A percentile compares a stretch with the other conserved stretches of the same genome.
Evolutionary conservation across 768 basidiomycete genomes (phyloP).

Genomic region (Auriscalpium vulgare): DNA sequence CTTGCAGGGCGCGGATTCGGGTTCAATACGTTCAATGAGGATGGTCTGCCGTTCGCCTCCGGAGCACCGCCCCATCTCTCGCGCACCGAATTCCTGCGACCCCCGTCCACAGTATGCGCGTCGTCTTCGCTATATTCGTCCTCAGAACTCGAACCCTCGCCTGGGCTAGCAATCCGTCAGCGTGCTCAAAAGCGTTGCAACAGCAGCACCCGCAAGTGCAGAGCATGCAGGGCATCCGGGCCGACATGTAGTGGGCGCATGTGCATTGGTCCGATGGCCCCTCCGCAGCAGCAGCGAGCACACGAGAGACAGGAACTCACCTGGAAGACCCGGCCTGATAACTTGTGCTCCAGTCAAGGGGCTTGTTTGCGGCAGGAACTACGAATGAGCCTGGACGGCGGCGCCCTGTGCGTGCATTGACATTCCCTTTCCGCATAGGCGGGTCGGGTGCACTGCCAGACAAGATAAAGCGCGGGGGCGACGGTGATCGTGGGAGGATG

Average conservation of each 20-base stretch:
- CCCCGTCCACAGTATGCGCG: constrained; percentile 5
- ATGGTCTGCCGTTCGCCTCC: background rate
- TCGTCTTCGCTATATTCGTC: constrained; percentile 50
- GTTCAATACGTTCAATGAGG: background rate
- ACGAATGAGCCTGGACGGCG: constrained; percentile 21
- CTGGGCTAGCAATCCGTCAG: constrained; percentile 29
- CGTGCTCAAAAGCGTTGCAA: too few relatives aligned
- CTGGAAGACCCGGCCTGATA: constrained; percentile 82
- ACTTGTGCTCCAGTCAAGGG: constrained; percentile 73
- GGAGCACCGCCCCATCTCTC: constrained; percentile 3
- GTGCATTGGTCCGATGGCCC: background rate
- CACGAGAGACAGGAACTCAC: constrained; percentile 29
- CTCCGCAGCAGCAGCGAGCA: background rate
- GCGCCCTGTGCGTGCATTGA: constrained; percentile 27
- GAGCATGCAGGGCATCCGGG: too few relatives aligned
- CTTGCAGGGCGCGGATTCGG: constrained; percentile 1
- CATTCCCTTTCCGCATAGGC: constrained; percentile 30
- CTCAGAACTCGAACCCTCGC: constrained; percentile 42
- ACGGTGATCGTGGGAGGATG: constrained; percentile 39
- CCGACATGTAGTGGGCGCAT: too few relatives aligned
- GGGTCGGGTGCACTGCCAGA: constrained; percentile 42
- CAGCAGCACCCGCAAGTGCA: too few relatives aligned
- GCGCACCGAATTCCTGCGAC: constrained; percentile 1
- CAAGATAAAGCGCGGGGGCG: constrained; percentile 55
- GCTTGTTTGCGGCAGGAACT: constrained; percentile 15